Conservation (phyloP, 176 grass and related monocot genomes). For the Neostapfia colusana region DNA sequence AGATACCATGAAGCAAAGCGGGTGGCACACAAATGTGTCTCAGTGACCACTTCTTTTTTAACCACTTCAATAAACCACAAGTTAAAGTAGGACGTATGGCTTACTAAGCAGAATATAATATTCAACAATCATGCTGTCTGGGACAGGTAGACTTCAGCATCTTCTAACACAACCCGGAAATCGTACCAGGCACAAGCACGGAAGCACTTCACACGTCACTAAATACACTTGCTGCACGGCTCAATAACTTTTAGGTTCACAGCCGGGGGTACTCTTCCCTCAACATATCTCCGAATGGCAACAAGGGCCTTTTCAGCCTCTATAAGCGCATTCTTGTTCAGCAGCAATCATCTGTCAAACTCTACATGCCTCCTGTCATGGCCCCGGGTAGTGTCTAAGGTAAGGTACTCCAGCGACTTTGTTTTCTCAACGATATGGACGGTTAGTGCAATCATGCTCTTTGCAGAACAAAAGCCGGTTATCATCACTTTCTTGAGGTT, state of each 20-base stretch:
- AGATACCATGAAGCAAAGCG: too few species aligned
- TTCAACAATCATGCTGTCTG: too few species aligned
- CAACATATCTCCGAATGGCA: neutral
- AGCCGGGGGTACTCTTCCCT: slow-evolving; percentile 20
- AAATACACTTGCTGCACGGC: slow-evolving; percentile 8
- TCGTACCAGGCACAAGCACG: too few species aligned
- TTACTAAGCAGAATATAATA: too few species aligned
- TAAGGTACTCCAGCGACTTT: neutral
- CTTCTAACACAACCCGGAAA: too few species aligned
- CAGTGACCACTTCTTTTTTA: too few species aligned
- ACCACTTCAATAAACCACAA: too few species aligned
- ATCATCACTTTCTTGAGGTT: neutral
- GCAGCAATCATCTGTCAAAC: neutral
- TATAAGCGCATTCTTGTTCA: neutral
- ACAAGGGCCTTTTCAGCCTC: neutral
- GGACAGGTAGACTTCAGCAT: too few species aligned
- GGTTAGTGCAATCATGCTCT: neutral
- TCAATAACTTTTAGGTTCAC: slow-evolving; percentile 27
- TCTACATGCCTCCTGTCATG: neutral
- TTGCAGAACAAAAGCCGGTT: neutral
- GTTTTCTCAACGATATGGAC: neutral
- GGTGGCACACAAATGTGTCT: too few species aligned
- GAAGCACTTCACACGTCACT: neutral
- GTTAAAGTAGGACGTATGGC: too few species aligned
- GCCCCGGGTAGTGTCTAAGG: slow-evolving; percentile 16